Evolutionary conservation across 2,329 filamentous ascomycete species (phyloP).

Genomic region (Botrytis fragariae): DNA sequence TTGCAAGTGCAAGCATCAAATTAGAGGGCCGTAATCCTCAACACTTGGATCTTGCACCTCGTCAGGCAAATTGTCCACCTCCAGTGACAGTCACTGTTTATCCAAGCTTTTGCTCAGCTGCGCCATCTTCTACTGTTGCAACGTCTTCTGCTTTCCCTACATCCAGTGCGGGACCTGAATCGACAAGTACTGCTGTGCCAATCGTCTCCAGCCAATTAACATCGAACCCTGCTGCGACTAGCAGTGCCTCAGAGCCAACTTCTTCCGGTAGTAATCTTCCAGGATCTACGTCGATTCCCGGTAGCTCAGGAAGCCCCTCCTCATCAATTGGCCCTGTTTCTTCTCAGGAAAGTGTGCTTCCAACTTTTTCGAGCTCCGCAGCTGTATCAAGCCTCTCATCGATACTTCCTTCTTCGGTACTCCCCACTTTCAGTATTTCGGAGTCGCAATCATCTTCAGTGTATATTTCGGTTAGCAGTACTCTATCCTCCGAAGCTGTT

Average conservation of each 20-base stretch:
- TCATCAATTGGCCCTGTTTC: not conserved
- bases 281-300: not conserved
- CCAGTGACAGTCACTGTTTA: conserved; percentile 11
- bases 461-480: conserved; percentile 3
- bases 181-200: not conserved
- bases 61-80: not conserved
- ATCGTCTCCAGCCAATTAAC: not conserved
- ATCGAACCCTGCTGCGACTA: not conserved
- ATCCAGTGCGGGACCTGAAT: not conserved
- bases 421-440: not conserved
- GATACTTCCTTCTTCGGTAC: not conserved
- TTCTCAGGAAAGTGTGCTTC: not conserved
- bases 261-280: not conserved
- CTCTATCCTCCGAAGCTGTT: not conserved
- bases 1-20: conserved; percentile 20
- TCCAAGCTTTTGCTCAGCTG: not conserved
- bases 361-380: not conserved
- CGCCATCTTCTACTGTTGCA: not conserved
- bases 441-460: conserved; percentile 1
- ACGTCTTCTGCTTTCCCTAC: not conserved
- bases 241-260: not conserved
- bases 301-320: not conserved
- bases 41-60: not conserved
- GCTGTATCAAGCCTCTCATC: not conserved
- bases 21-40: conserved; percentile 8